A percentile compares a stretch with the other conserved stretches of the same genome.
Evolutionary conservation across 2,329 filamentous ascomycete species (phyloP).

Genomic region (Leptographium lundbergii): DNA sequence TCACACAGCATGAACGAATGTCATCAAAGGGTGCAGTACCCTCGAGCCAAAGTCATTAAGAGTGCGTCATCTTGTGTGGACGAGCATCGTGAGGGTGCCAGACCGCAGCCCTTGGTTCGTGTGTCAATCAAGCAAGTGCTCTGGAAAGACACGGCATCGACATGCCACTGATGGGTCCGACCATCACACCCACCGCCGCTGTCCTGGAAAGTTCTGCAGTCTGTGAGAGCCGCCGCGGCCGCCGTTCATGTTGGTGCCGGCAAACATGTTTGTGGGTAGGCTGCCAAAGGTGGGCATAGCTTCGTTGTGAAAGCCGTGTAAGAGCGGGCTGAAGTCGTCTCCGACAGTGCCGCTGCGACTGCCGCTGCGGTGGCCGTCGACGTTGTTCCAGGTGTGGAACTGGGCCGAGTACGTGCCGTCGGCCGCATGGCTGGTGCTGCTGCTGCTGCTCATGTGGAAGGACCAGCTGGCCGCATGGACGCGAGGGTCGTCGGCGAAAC

Average conservation of each 20-base stretch:
- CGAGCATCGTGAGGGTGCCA: too few relatives aligned
- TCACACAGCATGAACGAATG: too few relatives aligned
- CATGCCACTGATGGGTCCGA: background rate
- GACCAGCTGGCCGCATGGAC: conserved; percentile 1
- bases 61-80: too few relatives aligned
- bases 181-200: background rate
- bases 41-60: too few relatives aligned
- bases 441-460: conserved; percentile 46
- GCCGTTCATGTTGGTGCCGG: background rate
- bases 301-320: background rate
- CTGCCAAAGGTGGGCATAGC: background rate
- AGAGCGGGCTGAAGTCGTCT: background rate
- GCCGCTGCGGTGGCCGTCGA: conserved; percentile 6
- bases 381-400: conserved; percentile 7
- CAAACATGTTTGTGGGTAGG: background rate
- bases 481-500: too few relatives aligned
- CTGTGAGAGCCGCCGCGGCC: background rate
- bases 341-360: background rate
- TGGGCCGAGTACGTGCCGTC: conserved; percentile 5
- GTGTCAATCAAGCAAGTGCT: too few relatives aligned
- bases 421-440: background rate
- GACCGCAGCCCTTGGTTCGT: too few relatives aligned
- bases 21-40: too few relatives aligned
- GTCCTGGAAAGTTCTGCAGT: background rate
- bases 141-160: too few relatives aligned